Conservation (phyloP, 2,329 filamentous ascomycete genomes). For the Paraconiothyrium brasiliense region DNA sequence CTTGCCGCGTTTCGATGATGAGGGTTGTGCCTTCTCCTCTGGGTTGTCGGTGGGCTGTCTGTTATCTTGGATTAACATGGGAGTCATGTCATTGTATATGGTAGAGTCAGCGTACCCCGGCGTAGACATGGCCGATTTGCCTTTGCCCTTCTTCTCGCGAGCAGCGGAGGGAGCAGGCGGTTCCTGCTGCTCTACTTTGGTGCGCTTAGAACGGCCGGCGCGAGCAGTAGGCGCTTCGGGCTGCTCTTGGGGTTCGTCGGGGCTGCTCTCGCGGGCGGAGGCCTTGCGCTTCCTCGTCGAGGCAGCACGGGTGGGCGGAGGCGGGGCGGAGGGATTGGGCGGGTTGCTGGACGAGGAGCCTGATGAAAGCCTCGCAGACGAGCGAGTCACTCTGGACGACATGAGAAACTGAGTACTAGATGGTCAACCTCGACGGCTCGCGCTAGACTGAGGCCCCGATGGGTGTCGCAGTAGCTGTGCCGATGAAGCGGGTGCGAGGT, state of each 20-base stretch:
- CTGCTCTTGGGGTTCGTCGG: conserved; percentile 59
- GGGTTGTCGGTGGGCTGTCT: conserved; percentile 72
- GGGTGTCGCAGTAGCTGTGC: conserved; percentile 39
- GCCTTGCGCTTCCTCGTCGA: conserved; percentile 80
- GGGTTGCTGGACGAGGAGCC: conserved; percentile 57
- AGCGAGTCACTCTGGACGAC: conserved; percentile 96
- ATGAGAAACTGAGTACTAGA: conserved; percentile 71
- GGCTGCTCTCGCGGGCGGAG: conserved; percentile 54
- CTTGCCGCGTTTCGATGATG: conserved; percentile 76
- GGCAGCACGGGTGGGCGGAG: conserved; percentile 53
- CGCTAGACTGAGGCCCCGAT: conserved; percentile 41
- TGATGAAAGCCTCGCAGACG: conserved; percentile 89
- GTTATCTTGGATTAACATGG: conserved; percentile 35
- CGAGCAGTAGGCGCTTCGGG: conserved; percentile 47
- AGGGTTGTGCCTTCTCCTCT: conserved; percentile 67
- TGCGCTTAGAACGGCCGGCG: conserved; percentile 55
- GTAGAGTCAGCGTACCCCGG: conserved; percentile 64
- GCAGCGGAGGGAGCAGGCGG: conserved; percentile 51
- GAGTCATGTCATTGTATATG: conserved; percentile 5
- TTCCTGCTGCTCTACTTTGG: conserved; percentile 72
- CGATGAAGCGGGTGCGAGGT: conserved; percentile 35
- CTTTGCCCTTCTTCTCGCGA: conserved; percentile 70
- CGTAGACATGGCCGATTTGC: conserved; percentile 74
- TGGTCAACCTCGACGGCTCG: conserved; percentile 38
- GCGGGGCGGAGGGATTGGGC: conserved; percentile 54